These are phyloP conservation scores for Pilobolus umbonatus DNA, from an alignment of 192 early-diverging fungal species.

Conservation along the genomic window DNA sequence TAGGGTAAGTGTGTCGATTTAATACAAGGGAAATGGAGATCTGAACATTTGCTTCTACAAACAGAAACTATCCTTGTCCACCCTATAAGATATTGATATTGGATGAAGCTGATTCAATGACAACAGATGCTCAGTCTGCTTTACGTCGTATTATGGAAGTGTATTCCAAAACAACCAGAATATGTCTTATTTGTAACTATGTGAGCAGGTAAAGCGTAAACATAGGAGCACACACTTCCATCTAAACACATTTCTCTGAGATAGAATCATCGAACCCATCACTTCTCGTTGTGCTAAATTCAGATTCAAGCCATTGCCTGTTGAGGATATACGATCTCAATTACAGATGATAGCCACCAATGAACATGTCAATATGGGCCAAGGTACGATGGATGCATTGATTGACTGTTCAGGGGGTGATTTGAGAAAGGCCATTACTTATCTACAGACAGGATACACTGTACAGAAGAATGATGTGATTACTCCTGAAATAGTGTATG, in stretches of 20 bases:
- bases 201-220: conserved; percentile 48
- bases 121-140: conserved; percentile 87
- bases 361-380: conserved; percentile 60
- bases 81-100: conserved; percentile 96
- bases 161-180: conserved; percentile 87
- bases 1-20: conserved; percentile 30
- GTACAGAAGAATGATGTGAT: conserved; percentile 51
- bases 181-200: conserved; percentile 95
- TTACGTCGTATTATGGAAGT: conserved; percentile 92
- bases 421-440: conserved; percentile 88
- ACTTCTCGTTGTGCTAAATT: conserved; percentile 95
- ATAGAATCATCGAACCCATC: conserved; percentile 89
- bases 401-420: conserved; percentile 82
- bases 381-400: conserved; percentile 58
- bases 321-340: conserved; percentile 51
- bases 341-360: conserved; percentile 59
- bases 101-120: conserved; percentile 98
- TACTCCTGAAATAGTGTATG: conserved; percentile 52
- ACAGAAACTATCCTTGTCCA: conserved; percentile 53
- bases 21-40: background rate
- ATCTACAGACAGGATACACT: conserved; percentile 77
- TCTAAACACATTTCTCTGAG: background rate
- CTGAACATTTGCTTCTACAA: background rate
- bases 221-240: background rate
- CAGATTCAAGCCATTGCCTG: conserved; percentile 81